Base-by-base conservation (phyloP, 1,284 basidiomycete genomes). In the Sanguinoderma infundibulare region DNA sequence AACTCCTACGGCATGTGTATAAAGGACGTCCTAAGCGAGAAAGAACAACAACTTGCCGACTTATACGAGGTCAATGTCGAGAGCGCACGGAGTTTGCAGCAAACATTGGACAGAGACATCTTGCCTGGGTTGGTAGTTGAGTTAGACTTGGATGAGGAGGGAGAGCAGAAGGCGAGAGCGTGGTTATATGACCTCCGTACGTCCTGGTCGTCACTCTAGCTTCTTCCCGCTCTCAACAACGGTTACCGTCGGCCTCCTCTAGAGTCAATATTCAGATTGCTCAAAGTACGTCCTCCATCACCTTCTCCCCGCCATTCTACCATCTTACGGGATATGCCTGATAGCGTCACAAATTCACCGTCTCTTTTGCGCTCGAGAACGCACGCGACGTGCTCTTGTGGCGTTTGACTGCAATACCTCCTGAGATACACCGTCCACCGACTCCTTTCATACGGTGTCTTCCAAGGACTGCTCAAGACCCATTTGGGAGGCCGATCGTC, bases 211-310 rank as follows among this genome's bases (percentile, higher is more conserved):
- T 55, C 44, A 28, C 39, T 7, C 20, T 24, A 17, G 36, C 24
- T 30, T 49, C 17, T 59, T 22, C 51, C 36, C 38, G 22, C 40
- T 49, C 52, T 56, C 40, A 36, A 53, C 55, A 28, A 26, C 34
- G 46, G 35, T 24, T 38, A 15, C 28, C 24, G 9, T 32, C 28
- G n/a, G 17, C 49, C 35, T 24, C 7, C 22, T 36, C 32, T 22
- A 91, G 89, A 76, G 34, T 82, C 87, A 10, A 74, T 90, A 28
- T 91, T 91, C 74, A 86, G 87, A 67, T 82, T 87, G 61, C 77
- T 83, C 56, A 83, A 83, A 75, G 90, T 89, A 72, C 67, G 82
- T 73, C 26, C 30, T 20, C 3, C 47, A 39, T 46, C 53, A 53
- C 52, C 54, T 62, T 17, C 17, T n/a, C 42, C 30, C 8, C 10